Conservation (phyloP, 768 basidiomycete species). For the Serpula lacrymans region DNA sequence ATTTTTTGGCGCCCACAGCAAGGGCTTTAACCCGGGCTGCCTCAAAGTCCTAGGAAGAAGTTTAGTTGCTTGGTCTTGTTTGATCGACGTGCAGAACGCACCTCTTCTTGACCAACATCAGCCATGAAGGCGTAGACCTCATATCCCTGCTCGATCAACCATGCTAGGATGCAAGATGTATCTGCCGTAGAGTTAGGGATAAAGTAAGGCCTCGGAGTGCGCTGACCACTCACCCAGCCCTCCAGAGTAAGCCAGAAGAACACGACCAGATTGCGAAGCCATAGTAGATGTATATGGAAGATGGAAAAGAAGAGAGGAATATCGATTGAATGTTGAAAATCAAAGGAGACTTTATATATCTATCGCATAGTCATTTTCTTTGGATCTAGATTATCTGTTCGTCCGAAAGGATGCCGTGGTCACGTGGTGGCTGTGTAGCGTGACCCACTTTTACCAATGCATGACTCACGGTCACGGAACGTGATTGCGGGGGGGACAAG, state of each 20-base stretch:
- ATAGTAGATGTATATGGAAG: too few relatives aligned
- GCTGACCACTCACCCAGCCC: slow-evolving; percentile 73
- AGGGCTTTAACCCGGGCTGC: slow-evolving; percentile 90
- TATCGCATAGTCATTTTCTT: too few relatives aligned
- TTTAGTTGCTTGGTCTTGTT: slow-evolving; percentile 4
- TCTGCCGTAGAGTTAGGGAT: slow-evolving; percentile 44
- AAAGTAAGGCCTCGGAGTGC: background rate
- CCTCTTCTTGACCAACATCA: slow-evolving; percentile 91
- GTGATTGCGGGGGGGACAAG: too few relatives aligned
- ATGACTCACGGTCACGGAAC: too few relatives aligned
- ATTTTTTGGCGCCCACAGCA: slow-evolving; percentile 91
- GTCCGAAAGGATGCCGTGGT: too few relatives aligned
- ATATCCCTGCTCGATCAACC: slow-evolving; percentile 98
- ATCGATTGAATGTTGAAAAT: too few relatives aligned
- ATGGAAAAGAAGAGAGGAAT: too few relatives aligned
- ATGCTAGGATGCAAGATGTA: slow-evolving; percentile 98
- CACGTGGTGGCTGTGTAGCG: too few relatives aligned
- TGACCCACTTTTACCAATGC: too few relatives aligned
- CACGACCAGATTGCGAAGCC: slow-evolving; percentile 71
- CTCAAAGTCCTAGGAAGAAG: slow-evolving; percentile 71
- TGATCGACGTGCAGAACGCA: slow-evolving; percentile 19
- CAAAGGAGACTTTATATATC: too few relatives aligned
- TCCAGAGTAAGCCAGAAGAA: slow-evolving; percentile 96
- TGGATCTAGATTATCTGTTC: too few relatives aligned
- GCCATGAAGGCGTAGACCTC: slow-evolving; percentile 98